Conservation (phyloP, 305 asterid genomes). For the Vinca major region DNA sequence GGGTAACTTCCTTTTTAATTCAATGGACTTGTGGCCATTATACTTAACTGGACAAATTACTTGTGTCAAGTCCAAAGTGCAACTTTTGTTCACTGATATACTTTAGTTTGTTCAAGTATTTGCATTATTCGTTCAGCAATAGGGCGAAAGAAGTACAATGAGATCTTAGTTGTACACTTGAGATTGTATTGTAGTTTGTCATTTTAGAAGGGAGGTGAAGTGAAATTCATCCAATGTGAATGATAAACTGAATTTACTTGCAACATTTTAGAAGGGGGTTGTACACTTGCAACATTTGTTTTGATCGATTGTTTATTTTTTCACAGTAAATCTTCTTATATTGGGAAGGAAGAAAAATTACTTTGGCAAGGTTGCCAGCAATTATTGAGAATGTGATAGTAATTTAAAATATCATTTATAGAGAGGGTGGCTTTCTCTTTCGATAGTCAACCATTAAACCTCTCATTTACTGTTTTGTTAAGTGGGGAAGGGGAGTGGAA, state of each 20-base stretch:
- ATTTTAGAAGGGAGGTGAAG: not conserved
- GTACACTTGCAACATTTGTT: not conserved
- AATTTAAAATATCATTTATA: not conserved
- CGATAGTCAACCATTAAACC: not conserved
- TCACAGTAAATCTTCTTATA: not conserved
- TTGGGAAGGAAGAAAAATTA: not conserved
- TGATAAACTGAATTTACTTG: not conserved
- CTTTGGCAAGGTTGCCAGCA: not conserved
- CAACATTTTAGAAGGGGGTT: not conserved
- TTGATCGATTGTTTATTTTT: not conserved
- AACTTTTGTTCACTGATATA: not conserved
- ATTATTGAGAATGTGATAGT: not conserved
- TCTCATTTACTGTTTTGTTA: not conserved
- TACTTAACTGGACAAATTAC: not conserved
- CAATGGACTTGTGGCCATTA: not conserved
- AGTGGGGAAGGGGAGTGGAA: not conserved
- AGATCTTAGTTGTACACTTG: not conserved
- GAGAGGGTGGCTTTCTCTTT: not conserved
- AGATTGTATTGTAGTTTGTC: not conserved
- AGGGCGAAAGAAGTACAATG: not conserved
- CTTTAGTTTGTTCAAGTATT: not conserved
- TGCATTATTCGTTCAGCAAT: not conserved
- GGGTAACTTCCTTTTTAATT: constrained; percentile 44
- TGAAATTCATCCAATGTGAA: not conserved
- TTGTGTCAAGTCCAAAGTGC: too few relatives aligned